Conservation (phyloP, 1,284 basidiomycete genomes). For the Ustilago tritici region DNA sequence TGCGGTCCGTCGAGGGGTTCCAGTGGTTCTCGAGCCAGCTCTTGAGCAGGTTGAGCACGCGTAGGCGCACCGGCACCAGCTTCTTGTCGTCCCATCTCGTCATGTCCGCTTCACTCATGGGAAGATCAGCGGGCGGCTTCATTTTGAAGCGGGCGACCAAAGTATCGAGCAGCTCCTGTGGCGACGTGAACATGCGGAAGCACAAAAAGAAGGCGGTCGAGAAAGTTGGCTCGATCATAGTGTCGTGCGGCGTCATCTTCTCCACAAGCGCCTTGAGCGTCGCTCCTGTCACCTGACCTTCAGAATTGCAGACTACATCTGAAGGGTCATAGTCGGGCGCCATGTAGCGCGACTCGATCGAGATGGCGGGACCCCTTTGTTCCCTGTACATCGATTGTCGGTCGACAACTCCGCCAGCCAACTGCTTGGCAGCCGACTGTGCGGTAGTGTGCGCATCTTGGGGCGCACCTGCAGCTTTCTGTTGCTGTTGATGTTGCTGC, state of each 20-base stretch:
- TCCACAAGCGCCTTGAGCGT: conserved; percentile 89
- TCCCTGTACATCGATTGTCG: conserved; percentile 47
- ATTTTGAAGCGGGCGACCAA: conserved; percentile 86
- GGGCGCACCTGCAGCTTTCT: neutral
- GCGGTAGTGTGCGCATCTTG: conserved; percentile 44
- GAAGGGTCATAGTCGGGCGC: conserved; percentile 72
- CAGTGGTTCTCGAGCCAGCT: conserved; percentile 92
- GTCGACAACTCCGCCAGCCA: conserved; percentile 33
- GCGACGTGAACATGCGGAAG: conserved; percentile 91
- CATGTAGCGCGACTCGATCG: conserved; percentile 47
- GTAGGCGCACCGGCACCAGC: conserved; percentile 85
- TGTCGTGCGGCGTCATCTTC: conserved; percentile 95
- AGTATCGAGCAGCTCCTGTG: conserved; percentile 80
- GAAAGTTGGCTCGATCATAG: conserved; percentile 82
- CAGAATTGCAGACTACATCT: conserved; percentile 89
- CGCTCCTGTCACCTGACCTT: conserved; percentile 90
- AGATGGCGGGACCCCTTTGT: conserved; percentile 25
- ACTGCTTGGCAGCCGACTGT: conserved; percentile 37
- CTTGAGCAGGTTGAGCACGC: conserved; percentile 91
- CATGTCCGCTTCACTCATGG: conserved; percentile 76
- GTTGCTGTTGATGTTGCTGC: conserved; percentile 3
- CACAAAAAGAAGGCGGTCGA: conserved; percentile 92
- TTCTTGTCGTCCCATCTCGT: conserved; percentile 85
- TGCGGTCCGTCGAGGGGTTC: conserved; percentile 74
- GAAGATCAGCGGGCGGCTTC: conserved; percentile 68